Evolutionary conservation across 2,329 filamentous ascomycete species (phyloP), one percentile per base, ranked within the genome.

Genomic region (Microdochium paspali): DNA sequence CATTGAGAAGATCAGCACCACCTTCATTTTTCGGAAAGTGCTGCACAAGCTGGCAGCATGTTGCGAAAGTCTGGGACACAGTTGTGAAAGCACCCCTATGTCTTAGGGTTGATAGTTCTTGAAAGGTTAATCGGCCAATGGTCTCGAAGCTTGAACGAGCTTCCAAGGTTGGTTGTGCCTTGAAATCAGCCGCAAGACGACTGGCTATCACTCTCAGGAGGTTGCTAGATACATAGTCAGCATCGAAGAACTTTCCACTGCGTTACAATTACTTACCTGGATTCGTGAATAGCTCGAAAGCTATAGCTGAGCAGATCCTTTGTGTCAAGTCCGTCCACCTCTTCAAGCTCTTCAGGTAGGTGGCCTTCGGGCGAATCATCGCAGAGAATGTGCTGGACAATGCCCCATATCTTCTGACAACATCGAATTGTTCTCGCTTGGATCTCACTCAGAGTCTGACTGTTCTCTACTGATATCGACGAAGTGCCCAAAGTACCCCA

Each of bases 281-380:
- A 88, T 66, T 98, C 93, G 52, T 95, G 91, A n/a, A 96, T 74
- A 5, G 90, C 88, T 56, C 93, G 81, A 77, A 95, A 98, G 52
- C 90, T 95, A 63, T 93, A 98, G 54, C 91, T 97, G 44, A 98
- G 67, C 18, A 95, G 76, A 56, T 94, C 89, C 60, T 96, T 97
- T 0, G 89, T 90, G 46, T 86, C 84, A 2, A 89, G 73, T 1
- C 83, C 85, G 4, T 84, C 76, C 15, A 79, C 69, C 28, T 85
- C 83, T 46, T 86, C 80, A n/a, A 88, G 64, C 24, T 91, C 87
- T 46, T 90, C 82, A 0, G 84, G 85, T 3, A 88, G 70, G 62
- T 93, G 84, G 0, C 91, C 91, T 66, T 98, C 93, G 0, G 94
- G 93, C 1, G 93, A 95, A 65, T 96, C 93, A 52, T 95, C 85